Conservation (phyloP, 305 asterid genomes). For the Fraxinus angustifolia region DNA sequence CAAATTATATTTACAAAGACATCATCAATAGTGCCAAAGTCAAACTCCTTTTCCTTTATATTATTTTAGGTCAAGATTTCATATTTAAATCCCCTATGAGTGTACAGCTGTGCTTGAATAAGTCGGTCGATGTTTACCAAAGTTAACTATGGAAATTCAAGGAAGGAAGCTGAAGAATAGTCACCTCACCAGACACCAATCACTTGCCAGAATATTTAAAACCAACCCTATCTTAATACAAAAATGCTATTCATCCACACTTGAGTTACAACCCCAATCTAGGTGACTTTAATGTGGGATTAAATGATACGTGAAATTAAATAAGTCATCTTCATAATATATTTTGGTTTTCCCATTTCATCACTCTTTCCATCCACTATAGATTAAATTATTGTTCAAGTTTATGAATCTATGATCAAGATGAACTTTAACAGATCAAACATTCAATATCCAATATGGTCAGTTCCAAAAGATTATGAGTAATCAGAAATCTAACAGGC, state of each 20-base stretch:
- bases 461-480: neutral
- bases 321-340: neutral
- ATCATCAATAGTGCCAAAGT: conserved; percentile 12
- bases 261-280: no score
- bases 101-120: neutral
- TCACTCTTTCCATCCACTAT: neutral
- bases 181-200: neutral
- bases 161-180: conserved; percentile 11
- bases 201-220: conserved; percentile 18
- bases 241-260: no score
- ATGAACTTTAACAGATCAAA: conserved; percentile 18
- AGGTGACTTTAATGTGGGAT: no score
- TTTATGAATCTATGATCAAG: neutral
- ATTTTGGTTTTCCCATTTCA: neutral
- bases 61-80: neutral
- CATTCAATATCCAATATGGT: neutral
- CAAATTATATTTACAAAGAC: conserved; percentile 2
- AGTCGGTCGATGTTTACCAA: neutral
- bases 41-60: conserved; percentile 11
- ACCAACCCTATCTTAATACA: conserved; percentile 12
- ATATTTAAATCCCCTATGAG: neutral
- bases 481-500: neutral
- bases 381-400: conserved; percentile 1
- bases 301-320: no score
- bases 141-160: neutral